Conservation (phyloP, 805 yeast species). For the Sporopachydermia lactativora region DNA sequence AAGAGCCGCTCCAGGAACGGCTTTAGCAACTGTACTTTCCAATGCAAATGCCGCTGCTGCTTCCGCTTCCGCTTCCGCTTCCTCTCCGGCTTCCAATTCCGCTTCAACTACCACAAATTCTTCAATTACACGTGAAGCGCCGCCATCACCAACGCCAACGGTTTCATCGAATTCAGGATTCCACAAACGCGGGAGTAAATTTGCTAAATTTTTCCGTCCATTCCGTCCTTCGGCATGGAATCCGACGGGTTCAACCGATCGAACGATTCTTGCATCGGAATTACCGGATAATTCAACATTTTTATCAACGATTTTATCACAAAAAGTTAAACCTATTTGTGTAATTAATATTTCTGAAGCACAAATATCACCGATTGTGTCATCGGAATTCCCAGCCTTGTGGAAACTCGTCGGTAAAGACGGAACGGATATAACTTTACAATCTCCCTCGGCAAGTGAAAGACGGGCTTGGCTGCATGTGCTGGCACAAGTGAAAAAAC, state of each 20-base stretch:
- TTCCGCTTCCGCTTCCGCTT: neutral
- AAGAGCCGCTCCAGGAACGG: neutral
- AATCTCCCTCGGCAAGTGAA: conserved; percentile 42
- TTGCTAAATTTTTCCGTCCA: neutral
- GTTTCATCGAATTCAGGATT: no score
- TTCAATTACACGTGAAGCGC: no score
- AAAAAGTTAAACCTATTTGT: conserved; percentile 34
- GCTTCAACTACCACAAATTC: no score
- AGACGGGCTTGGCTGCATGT: conserved; percentile 7
- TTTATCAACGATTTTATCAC: conserved; percentile 26
- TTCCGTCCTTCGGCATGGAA: neutral
- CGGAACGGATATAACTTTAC: conserved; percentile 48
- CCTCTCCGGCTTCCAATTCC: no score
- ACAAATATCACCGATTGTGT: conserved; percentile 22
- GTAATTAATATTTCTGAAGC: conserved; percentile 30
- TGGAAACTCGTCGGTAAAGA: conserved; percentile 30
- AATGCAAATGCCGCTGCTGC: conserved; percentile 4
- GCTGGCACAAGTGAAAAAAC: conserved; percentile 25
- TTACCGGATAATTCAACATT: conserved; percentile 39
- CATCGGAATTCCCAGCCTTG: conserved; percentile 25
- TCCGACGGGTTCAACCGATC: conserved; percentile 20
- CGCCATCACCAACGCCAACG: no score
- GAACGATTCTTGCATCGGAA: conserved; percentile 34
- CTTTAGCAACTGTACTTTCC: conserved; percentile 5
- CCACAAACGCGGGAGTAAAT: neutral